Evolutionary conservation across 257 asterid species (phyloP), one percentile per base, ranked within the genome.

Genomic region (Gentiana dahurica): DNA sequence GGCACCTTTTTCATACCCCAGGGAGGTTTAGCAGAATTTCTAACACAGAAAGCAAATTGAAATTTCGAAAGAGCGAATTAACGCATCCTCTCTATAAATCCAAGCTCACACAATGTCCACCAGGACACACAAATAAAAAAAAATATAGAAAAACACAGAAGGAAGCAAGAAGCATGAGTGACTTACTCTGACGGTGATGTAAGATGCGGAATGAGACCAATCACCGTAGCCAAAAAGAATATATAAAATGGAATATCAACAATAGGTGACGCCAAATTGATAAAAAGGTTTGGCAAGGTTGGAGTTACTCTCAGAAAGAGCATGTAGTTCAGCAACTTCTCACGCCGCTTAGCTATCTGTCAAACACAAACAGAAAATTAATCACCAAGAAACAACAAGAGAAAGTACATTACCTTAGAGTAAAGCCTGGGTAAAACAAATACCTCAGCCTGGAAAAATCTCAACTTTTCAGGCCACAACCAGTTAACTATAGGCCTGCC

Each of bases 131-230:
- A 15, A 15, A 15, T 15, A 15, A 15, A 15, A 24, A 39, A 7
- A 39, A 39, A 39, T 39, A 3, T 39, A 39, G 44, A 3, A 49
- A 54, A 54, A 24, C 49, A 34, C 34, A 46, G 48, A 38, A 39
- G 52, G 49, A 65, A 45, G n/a, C 43, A 61, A 66, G 48, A 46
- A 62, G 60, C 51, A 51, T 24, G 24, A 49, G 53, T 41, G 60
- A 65, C 86, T 82, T 82, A 88, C 96, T 55, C 87, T 70, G 72
- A 85, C 95, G 15, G 93, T 88, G 69, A 88, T 88, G 68, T 73
- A 88, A 60, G 96, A 61, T n/a, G 96, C 93, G 96, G 96, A 69
- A 88, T 65, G 59, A 88, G 79, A 71, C 96, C 96, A 57, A 88
- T 63, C 65, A 88, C 78, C 2, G 96, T 88, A 58, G 96, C 95